Evolutionary conservation across 2,329 filamentous ascomycete genomes (phyloP).

Genomic region (Paecilomyces sp.): DNA sequence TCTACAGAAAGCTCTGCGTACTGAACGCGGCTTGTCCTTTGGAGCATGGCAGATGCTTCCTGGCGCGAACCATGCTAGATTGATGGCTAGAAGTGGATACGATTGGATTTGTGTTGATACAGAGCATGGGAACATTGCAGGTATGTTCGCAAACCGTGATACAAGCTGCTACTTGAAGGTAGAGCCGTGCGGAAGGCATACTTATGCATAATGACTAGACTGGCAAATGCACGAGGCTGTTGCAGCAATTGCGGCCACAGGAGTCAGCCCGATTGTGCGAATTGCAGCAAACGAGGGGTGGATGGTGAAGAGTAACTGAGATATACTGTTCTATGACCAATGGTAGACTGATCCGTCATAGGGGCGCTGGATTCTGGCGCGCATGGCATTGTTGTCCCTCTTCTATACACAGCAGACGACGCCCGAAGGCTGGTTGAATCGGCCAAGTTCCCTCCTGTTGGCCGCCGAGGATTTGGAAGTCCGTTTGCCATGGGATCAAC

Average conservation of each 20-base stretch:
- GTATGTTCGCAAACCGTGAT: slow-evolving; percentile 17
- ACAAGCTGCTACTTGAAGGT: neutral
- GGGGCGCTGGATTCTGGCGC: slow-evolving; percentile 53
- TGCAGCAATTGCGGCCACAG: slow-evolving; percentile 36
- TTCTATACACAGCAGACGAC: slow-evolving; percentile 48
- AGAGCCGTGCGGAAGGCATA: neutral
- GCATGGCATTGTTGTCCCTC: slow-evolving; percentile 51
- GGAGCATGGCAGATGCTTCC: slow-evolving; percentile 55
- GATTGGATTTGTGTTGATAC: slow-evolving; percentile 51
- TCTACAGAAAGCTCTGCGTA: slow-evolving; percentile 45
- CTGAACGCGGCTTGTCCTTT: slow-evolving; percentile 41
- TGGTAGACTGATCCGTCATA: slow-evolving; percentile 10
- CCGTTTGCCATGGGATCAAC: slow-evolving; percentile 45
- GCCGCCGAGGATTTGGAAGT: slow-evolving; percentile 50
- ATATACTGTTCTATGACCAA: neutral
- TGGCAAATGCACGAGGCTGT: slow-evolving; percentile 48
- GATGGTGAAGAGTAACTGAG: slow-evolving; percentile 51
- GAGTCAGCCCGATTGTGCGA: slow-evolving; percentile 38
- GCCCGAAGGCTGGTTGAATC: slow-evolving; percentile 45
- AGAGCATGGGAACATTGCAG: slow-evolving; percentile 52
- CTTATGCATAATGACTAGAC: slow-evolving; percentile 1
- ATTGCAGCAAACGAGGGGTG: slow-evolving; percentile 52
- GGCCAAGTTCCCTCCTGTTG: slow-evolving; percentile 50
- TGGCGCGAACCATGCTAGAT: slow-evolving; percentile 46
- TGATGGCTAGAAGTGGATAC: slow-evolving; percentile 46